A percentile compares a stretch with the other conserved stretches of the same genome.
Evolutionary conservation across 345 rosid species (phyloP).

Genomic region (Acer campestre): DNA sequence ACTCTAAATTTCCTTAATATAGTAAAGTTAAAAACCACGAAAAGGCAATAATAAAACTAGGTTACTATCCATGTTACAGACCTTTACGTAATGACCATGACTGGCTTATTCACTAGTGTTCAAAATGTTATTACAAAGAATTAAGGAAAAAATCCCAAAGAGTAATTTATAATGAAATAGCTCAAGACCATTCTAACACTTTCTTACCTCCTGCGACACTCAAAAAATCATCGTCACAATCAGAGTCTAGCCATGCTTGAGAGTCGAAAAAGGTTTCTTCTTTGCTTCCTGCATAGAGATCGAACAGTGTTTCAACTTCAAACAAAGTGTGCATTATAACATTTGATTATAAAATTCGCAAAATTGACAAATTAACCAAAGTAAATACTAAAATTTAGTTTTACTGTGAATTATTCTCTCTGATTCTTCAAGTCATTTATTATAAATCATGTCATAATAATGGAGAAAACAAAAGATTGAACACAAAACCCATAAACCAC

Average conservation of each 20-base stretch:
- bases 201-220: constrained; percentile 94
- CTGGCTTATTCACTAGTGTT: not conserved
- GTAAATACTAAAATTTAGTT: not conserved
- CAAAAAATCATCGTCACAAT: constrained; percentile 88
- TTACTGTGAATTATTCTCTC: not conserved
- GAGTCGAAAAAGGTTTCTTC: constrained; percentile 88
- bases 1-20: not conserved
- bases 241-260: constrained; percentile 74
- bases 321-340: not conserved
- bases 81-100: not conserved
- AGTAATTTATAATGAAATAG: not conserved
- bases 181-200: not conserved
- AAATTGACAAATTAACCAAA: not conserved
- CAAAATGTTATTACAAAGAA: not conserved
- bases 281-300: constrained; percentile 65
- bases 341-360: not conserved
- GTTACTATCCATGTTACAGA: not conserved
- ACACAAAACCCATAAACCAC: not conserved
- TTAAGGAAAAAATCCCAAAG: not conserved
- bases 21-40: not conserved
- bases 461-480: not conserved
- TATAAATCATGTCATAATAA: constrained; percentile 1
- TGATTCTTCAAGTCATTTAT: not conserved
- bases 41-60: not conserved
- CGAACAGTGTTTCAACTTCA: not conserved